Evolutionary conservation across 2,329 filamentous ascomycete species (phyloP).

Genomic region (Fusarium miscanthi): DNA sequence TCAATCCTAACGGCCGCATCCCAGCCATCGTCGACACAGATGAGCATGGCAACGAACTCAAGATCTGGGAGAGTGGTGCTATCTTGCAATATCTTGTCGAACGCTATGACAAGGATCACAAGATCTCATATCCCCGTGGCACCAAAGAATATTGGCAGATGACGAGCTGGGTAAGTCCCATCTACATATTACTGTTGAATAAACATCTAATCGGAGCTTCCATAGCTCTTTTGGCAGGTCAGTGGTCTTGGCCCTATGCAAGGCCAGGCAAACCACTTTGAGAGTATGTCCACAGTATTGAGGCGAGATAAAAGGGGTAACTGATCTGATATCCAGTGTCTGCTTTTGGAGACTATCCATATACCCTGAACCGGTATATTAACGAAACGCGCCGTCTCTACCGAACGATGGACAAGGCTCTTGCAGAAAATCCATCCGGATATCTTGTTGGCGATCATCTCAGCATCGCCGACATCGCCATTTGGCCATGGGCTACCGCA

Average conservation of each 20-base stretch:
- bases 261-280: constrained; percentile 83
- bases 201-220: not conserved
- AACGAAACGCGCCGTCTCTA: constrained; percentile 89
- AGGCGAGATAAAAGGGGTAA: not conserved
- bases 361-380: constrained; percentile 82
- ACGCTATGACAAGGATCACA: constrained; percentile 82
- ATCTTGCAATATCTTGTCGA: constrained; percentile 88
- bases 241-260: constrained; percentile 86
- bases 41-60: constrained; percentile 75
- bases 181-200: not conserved
- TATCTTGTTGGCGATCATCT: constrained; percentile 74
- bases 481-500: constrained; percentile 79
- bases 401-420: constrained; percentile 77
- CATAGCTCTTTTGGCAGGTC: constrained; percentile 76
- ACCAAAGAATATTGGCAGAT: constrained; percentile 81
- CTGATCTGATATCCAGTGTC: constrained; percentile 61
- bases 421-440: constrained; percentile 65
- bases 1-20: constrained; percentile 94
- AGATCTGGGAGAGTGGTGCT: constrained; percentile 83
- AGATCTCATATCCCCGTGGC: constrained; percentile 80
- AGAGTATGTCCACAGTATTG: constrained; percentile 54
- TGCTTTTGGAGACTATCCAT: constrained; percentile 82
- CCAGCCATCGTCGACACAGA: constrained; percentile 85
- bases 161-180: constrained; percentile 73
- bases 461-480: constrained; percentile 81